Base-by-base conservation (phyloP, 805 yeast genomes). In the Saccharomycopsis javanensis region DNA sequence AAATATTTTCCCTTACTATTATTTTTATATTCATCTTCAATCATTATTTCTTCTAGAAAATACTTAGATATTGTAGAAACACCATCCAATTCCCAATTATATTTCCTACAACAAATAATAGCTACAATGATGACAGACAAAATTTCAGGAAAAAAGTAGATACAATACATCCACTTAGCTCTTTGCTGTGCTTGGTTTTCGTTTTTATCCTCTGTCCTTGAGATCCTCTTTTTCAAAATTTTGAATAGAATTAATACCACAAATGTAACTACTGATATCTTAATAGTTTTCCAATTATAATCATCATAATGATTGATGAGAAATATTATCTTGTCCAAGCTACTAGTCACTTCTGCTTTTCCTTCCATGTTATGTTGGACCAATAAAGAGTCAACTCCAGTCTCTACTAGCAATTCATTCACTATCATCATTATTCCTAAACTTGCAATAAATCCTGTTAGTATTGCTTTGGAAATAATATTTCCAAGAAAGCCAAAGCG, bases 401-500 rank as follows among this genome's bases (percentile, higher is more conserved):
- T 69, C 68, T 85, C 86, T 1, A 85, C 79, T 7, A 89, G 79
- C 10, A 79, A 64, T 3, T 96, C 84, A 66, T 88, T 90, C 52
- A 85, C 73, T 33, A 89, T 78, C 89, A 90, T 88, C 15, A 88
- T 82, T 16, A 86, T 63, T n/a, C 96, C 97, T 58, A 90, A 86
- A 5, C 94, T 94, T 10, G 90, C 82, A 50, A 90, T 80, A 65
- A 90, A 90, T 0, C 97, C 97, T 59, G 89, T 76, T 8, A 90
- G 69, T 33, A 90, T 71, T 0, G 95, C 83, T 28, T 88, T 78
- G 38, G 95, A 85, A 51, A 90, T 72, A 1, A 90, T 85, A 60
- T 84, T 85, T 64, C 88, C 96, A 51, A 90, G 72, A 66, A 85
- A 91, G 0, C 98, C 98, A 62, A 88, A 81, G 38, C 97, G 75